Evolutionary conservation across 176 grass and related monocot genomes (phyloP).

Genomic region (Rhynchospora breviuscula): DNA sequence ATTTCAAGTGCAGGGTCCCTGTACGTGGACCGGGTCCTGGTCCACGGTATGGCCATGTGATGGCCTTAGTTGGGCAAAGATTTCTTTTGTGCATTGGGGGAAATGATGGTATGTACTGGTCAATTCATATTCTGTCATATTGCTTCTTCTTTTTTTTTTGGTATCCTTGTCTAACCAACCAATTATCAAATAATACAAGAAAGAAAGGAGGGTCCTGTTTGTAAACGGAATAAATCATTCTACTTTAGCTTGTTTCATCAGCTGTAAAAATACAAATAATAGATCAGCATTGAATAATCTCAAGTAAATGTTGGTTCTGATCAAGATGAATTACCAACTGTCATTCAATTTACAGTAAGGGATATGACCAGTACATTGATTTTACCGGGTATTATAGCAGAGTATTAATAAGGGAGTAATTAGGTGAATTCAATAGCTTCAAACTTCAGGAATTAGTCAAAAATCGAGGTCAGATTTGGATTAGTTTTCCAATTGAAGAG

Average conservation of each 20-base stretch:
- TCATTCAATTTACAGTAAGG: background rate
- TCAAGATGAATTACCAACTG: background rate
- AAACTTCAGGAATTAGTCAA: background rate
- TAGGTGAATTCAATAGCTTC: background rate
- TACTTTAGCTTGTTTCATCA: background rate
- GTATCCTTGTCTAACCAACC: background rate
- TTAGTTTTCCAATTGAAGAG: background rate
- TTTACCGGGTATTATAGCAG: background rate
- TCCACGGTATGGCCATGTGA: slow-evolving; percentile 92
- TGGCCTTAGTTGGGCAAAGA: slow-evolving; percentile 95
- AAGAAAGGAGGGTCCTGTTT: background rate
- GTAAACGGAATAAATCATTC: background rate
- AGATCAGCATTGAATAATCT: background rate
- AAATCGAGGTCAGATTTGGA: background rate
- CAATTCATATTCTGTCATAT: background rate
- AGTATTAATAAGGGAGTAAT: background rate
- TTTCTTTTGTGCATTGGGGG: slow-evolving; percentile 95
- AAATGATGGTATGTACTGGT: slow-evolving; percentile 76
- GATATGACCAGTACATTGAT: background rate
- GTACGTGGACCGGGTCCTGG: slow-evolving; percentile 96
- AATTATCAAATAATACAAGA: slow-evolving; percentile 9
- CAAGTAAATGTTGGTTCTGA: background rate
- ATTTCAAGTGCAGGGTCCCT: slow-evolving; percentile 57
- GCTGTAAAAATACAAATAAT: background rate
- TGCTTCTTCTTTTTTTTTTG: background rate